These are phyloP conservation scores for Conticribra guillardii DNA, from an alignment of 108 stramenopile species.

Conservation along the genomic window DNA sequence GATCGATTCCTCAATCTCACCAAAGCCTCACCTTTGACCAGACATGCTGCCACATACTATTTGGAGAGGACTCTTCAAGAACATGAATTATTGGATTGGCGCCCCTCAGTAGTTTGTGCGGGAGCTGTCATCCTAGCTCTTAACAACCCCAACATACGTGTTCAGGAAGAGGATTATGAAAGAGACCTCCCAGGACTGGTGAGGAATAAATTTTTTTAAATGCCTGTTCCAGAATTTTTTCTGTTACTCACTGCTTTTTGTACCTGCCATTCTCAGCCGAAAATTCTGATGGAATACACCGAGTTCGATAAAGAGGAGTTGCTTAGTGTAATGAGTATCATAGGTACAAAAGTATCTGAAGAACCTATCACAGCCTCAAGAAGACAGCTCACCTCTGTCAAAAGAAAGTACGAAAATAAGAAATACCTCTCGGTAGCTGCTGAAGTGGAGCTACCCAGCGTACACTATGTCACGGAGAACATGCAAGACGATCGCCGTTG, in stretches of 20 bases:
- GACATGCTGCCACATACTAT: conserved; percentile 86
- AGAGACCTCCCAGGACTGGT: conserved; percentile 42
- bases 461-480: conserved; percentile 9
- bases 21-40: conserved; percentile 54
- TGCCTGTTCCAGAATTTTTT: neutral
- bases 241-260: conserved; percentile 10
- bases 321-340: conserved; percentile 29
- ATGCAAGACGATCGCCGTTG: too few species aligned
- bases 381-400: conserved; percentile 63
- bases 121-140: conserved; percentile 90
- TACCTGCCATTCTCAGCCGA: conserved; percentile 42
- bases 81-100: conserved; percentile 81
- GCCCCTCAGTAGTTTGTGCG: conserved; percentile 88
- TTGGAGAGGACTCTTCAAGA: conserved; percentile 97
- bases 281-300: conserved; percentile 67
- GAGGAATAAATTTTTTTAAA: neutral
- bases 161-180: conserved; percentile 27
- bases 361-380: conserved; percentile 56
- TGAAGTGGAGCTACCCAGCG: conserved; percentile 40
- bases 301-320: conserved; percentile 51
- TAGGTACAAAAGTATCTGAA: conserved; percentile 60
- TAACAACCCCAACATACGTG: conserved; percentile 45
- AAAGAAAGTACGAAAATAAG: conserved; percentile 62
- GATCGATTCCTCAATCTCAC: conserved; percentile 75
- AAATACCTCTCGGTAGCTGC: conserved; percentile 58